Evolutionary conservation across 140 eudicot genomes (phyloP).

Genomic region (Senecio squalidus): DNA sequence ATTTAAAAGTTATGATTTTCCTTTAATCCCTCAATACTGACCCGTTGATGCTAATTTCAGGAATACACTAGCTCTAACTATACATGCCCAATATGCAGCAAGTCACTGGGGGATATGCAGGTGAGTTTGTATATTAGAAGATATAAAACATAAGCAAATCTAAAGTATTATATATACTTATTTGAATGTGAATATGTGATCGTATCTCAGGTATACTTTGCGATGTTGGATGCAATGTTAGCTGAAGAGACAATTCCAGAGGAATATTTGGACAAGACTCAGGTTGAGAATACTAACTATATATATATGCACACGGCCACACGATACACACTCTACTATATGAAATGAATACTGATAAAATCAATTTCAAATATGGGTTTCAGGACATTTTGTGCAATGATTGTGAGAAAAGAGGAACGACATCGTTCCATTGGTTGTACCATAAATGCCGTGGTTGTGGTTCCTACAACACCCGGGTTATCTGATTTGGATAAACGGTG

Average conservation of each 20-base stretch:
- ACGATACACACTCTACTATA: constrained; percentile 43
- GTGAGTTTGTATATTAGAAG: constrained; percentile 23
- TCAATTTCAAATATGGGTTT: constrained; percentile 11
- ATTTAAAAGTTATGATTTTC: background rate
- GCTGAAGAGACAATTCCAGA: constrained; percentile 83
- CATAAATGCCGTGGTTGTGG: constrained; percentile 86
- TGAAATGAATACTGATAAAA: background rate
- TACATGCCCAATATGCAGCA: constrained; percentile 94
- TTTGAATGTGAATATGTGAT: constrained; percentile 21
- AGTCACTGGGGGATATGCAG: constrained; percentile 94
- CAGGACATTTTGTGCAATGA: constrained; percentile 93
- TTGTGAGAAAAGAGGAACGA: constrained; percentile 71
- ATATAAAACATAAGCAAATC: background rate
- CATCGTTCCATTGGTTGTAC: constrained; percentile 73
- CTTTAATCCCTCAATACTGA: too few species aligned
- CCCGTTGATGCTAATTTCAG: constrained; percentile 41
- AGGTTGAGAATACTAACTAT: constrained; percentile 43
- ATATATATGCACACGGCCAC: too few species aligned
- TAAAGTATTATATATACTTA: background rate
- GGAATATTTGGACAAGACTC: constrained; percentile 74
- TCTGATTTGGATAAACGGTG: constrained; percentile 42
- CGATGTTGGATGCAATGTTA: constrained; percentile 80
- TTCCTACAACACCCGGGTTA: constrained; percentile 76
- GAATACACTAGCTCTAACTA: constrained; percentile 76
- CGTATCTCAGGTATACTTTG: constrained; percentile 56